Evolutionary conservation across 371 early-diverging fungal genomes (phyloP).

Genomic region (Actinomortierella wolfii): DNA sequence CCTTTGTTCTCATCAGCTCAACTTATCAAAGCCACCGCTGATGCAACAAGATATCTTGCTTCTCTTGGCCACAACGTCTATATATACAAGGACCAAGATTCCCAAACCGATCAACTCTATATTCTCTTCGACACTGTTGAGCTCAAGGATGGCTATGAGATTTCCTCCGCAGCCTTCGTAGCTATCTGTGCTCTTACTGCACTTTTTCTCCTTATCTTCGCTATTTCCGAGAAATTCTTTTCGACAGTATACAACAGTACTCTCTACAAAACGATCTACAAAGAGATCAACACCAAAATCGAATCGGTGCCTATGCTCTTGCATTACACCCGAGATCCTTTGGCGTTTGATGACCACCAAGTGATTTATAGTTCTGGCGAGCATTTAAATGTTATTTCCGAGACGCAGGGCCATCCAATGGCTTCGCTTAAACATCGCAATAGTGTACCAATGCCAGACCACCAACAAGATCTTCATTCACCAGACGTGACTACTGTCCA

Average conservation of each 20-base stretch:
- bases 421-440: no score
- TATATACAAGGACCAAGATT: neutral
- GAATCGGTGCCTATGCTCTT: slow-evolving; percentile 1
- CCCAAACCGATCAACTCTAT: neutral
- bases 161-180: neutral
- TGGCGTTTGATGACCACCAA: slow-evolving; percentile 3
- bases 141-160: slow-evolving; percentile 8
- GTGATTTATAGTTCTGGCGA: neutral
- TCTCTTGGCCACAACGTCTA: slow-evolving; percentile 11
- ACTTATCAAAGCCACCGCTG: slow-evolving; percentile 7
- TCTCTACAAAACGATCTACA: slow-evolving; percentile 12
- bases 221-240: neutral
- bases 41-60: slow-evolving; percentile 7
- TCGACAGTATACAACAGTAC: neutral
- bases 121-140: slow-evolving; percentile 7
- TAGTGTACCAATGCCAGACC: no score
- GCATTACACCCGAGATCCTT: slow-evolving; percentile 1
- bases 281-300: neutral
- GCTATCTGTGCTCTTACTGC: neutral
- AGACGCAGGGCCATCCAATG: no score
- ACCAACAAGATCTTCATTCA: no score
- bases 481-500: no score
- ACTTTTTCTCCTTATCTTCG: neutral
- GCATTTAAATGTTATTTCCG: no score
- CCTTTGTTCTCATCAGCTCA: neutral